These are phyloP conservation scores for Leucaena leucocephala DNA, from an alignment of 306 rosid species.

Conservation along the genomic window DNA sequence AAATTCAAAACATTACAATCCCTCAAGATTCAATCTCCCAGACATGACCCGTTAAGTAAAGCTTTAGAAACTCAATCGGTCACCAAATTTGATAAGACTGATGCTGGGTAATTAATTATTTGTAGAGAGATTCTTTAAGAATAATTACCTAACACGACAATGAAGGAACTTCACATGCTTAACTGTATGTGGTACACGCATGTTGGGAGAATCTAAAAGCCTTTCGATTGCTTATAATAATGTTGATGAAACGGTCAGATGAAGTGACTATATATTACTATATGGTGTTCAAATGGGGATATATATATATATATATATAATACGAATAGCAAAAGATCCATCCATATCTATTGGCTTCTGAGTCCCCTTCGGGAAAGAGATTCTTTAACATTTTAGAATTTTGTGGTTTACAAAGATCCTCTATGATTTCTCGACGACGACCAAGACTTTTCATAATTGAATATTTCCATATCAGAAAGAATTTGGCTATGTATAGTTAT, in stretches of 20 bases:
- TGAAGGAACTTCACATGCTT: constrained; percentile 31
- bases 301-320: no score
- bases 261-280: no score
- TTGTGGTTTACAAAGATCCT: neutral
- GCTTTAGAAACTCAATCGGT: no score
- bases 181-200: neutral
- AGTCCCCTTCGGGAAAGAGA: neutral
- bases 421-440: constrained; percentile 1
- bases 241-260: no score
- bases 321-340: neutral
- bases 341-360: no score
- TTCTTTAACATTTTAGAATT: constrained; percentile 19
- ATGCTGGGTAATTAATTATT: neutral
- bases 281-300: no score
- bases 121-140: neutral
- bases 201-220: constrained; percentile 18
- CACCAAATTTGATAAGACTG: neutral
- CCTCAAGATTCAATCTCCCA: no score
- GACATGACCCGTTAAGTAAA: no score
- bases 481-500: neutral
- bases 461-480: neutral
- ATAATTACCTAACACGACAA: neutral
- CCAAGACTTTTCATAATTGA: constrained; percentile 11
- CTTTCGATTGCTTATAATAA: neutral
- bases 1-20: no score